Base-by-base conservation (phyloP, 495 filamentous ascomycete species). In the Aspergillus nidulans region DNA sequence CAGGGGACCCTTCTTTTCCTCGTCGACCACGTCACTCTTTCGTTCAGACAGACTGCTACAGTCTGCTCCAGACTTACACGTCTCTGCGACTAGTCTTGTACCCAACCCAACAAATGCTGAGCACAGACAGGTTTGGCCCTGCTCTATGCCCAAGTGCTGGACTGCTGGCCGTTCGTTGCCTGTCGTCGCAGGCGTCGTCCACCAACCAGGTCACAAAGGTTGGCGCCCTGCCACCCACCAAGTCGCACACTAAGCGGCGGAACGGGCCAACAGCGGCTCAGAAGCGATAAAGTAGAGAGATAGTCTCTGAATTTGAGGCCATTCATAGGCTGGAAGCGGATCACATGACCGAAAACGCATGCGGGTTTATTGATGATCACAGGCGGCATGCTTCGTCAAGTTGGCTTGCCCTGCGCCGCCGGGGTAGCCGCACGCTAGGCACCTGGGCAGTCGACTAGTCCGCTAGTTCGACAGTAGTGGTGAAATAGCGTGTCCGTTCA, bases 341-440 rank as follows among this genome's bases (percentile, higher is more conserved):
- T 75, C 72, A 72, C 72, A 69, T 75, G 72, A 75, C 64, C 41
- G 64, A 60, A 53, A 40, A 23, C 43, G 60, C 63, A 71, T 75
- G 72, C 72, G 72, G 72, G 70, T 63, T 61, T 69, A 64, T 62
- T 59, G 59, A 60, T 64, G 62, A 64, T 64, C 62, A 57, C 53
- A 57, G 62, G 41, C 54, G 50, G 57, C 34, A 34, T 54, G 50
- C 40, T 62, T 40, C 48, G 55, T 58, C n/a, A n/a, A n/a, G n/a
- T n/a, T n/a, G n/a, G n/a, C n/a, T 58, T 58, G 55, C 20, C 52
- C 32, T 61, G 28, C 53, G 30, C 46, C 50, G 47, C 54, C 39
- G 30, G 49, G 45, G 45, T 38, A 49, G 48, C 57, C 44, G 57
- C 49, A 57, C 49, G 48, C 55, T 57, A 57, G 55, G 16, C 26